Base-by-base conservation (phyloP, 1,139 yeast species). In the Geotrichum phurueaensis region DNA sequence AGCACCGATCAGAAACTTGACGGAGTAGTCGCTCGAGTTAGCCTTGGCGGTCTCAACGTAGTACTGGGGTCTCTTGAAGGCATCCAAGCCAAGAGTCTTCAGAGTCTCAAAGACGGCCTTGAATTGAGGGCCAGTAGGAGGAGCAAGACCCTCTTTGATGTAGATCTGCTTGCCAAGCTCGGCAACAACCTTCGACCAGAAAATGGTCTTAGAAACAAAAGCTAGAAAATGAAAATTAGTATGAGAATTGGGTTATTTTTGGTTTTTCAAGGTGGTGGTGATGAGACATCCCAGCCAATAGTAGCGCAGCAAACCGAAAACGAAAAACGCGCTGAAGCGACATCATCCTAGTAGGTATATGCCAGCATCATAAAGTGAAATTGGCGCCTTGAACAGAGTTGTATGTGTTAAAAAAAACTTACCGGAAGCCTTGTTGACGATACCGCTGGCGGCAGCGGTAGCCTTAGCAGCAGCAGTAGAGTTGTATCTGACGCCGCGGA, bases 111-210 rank as follows among this genome's bases (percentile, higher is more conserved):
- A 91, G 54, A 88, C 90, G 68, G 83, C 79, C 79, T 89, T 87
- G 80, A 94, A 82, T 75, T 91, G 92, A 64, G 84, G 83, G 63
- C 81, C 72, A 54, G 91, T 75, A 71, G 99, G 99, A 67, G 98
- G 98, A 65, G 96, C 89, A 71, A 94, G 81, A 65, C 92, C 96
- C 80, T 94, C 99, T 76, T 88, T 87, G 73, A 86, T 79, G 83
- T 91, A 92, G 65, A 94, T 89, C 75, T 88, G 88, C 79, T 92
- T 94, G 64, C 91, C 89, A 68, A 94, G 77, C 79, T 94, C 97
- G 67, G 84, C 89, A 63, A 85, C 80, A 65, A 94, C 98, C 80
- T 92, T 94, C 69, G 89, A 78, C 91, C 96, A 94, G 86, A 90
- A 94, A 58, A 76, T 60, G 53, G 74, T 65, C 52, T 65, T 52